A percentile compares a stretch with the other conserved stretches of the same genome.
phyloP scores from a whole-genome alignment of 306 rosid genomes.

The Comarum palustre region DNA sequence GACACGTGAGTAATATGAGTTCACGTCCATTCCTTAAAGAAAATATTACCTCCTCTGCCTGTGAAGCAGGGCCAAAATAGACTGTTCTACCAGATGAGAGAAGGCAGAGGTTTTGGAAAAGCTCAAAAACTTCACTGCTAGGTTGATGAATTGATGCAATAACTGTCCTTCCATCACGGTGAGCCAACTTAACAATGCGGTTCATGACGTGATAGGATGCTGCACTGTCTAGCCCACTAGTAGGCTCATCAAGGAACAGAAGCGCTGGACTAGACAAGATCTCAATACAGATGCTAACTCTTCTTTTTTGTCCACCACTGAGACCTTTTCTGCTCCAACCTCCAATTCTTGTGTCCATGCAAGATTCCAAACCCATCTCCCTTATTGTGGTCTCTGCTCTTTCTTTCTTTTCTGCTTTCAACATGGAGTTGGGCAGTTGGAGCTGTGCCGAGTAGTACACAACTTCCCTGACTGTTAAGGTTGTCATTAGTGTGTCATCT shows the following conservation, averaged over 20 bases:
- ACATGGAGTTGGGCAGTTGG: conserved; percentile 56
- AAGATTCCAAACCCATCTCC: conserved; percentile 62
- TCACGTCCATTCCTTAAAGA: neutral
- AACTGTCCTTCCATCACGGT: conserved; percentile 48
- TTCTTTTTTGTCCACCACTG: conserved; percentile 64
- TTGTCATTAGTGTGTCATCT: conserved; percentile 55
- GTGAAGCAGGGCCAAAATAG: conserved; percentile 34
- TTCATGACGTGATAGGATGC: conserved; percentile 70
- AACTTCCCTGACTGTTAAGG: conserved; percentile 50
- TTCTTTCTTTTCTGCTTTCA: conserved; percentile 53
- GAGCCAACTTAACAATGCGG: conserved; percentile 39
- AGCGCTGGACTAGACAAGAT: conserved; percentile 55
- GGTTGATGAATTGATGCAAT: conserved; percentile 69
- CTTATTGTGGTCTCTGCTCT: conserved; percentile 45
- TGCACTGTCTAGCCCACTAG: conserved; percentile 75
- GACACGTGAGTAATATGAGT: neutral
- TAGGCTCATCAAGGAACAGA: conserved; percentile 78
- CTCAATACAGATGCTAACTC: conserved; percentile 76
- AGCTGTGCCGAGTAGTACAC: conserved; percentile 60
- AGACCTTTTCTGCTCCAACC: conserved; percentile 53
- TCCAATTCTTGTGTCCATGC: conserved; percentile 62
- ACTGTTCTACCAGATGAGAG: conserved; percentile 37
- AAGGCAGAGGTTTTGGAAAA: conserved; percentile 48
- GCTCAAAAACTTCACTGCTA: conserved; percentile 57
- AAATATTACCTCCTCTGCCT: conserved; percentile 30